Base-by-base conservation (phyloP, 768 basidiomycete genomes). In the Plicaturopsis crispa region DNA sequence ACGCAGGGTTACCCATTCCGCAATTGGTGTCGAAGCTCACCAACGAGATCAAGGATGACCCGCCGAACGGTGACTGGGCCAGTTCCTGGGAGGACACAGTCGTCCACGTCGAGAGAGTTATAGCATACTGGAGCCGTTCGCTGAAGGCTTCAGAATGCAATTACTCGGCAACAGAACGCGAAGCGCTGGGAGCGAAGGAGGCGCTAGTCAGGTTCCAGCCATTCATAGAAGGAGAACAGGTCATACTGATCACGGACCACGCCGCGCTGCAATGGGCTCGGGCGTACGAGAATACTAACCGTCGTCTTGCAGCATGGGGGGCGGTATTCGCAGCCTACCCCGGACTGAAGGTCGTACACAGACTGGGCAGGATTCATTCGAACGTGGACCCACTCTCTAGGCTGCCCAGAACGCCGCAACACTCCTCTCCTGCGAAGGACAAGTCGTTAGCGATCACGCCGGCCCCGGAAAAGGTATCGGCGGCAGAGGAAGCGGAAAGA, bases 161-260 rank as follows among this genome's bases (percentile, higher is more conserved):
- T 33, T 67, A 67, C 30, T 62, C 62, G 0, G 49, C 57, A 0
- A 67, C 66, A 0, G 63, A 68, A 48, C 13, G 57, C 19, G 63
- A 68, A 47, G 66, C 65, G 0, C 36, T 68, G 24, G 63, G 56
- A 0, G 34, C 56, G 4, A 65, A 66, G 31, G 63, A 67, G 47
- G 59, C 48, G 6, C 39, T 67, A 0, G 51, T 65, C 13, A 60
- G 60, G 38, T 65, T 62, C 26, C 60, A 61, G 38, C 53, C 59
- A 0, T 57, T 52, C 42, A 50, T 66, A 2, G 59, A 68, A 50
- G 65, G 63, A 4, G 57, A 59, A 45, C 30, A 44, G 2, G 47
- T 63, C 8, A 17, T 54, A 3, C 46, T 52, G 1, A 41, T 62
- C 2, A 62, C 57, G 0, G 57, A 62, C 38, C 56, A 62, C 34